Evolutionary conservation across 2,329 filamentous ascomycete genomes (phyloP).

Genomic region (Sclerotinia spermophila): DNA sequence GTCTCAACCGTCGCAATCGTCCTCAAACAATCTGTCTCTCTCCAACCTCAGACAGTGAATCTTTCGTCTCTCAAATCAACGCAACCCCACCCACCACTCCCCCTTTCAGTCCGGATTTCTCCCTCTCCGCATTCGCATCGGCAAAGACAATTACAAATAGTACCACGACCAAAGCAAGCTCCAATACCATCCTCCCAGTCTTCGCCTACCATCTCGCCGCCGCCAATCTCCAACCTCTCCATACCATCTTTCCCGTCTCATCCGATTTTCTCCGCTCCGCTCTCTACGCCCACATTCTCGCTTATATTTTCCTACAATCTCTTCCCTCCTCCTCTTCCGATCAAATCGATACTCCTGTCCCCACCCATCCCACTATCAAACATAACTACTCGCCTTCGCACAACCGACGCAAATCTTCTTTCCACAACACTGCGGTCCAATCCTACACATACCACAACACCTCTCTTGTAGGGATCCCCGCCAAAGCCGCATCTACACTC

Average conservation of each 20-base stretch:
- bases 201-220: background rate
- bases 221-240: conserved; percentile 27
- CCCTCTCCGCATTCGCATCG: background rate
- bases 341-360: background rate
- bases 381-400: conserved; percentile 15
- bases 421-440: background rate
- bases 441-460: conserved; percentile 3
- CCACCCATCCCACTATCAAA: background rate
- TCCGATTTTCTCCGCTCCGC: conserved; percentile 24
- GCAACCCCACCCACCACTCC: conserved; percentile 2
- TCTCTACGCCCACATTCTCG: conserved; percentile 34
- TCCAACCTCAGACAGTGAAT: background rate
- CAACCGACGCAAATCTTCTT: background rate
- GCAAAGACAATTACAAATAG: background rate
- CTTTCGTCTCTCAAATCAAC: background rate
- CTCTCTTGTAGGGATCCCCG: conserved; percentile 18
- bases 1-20: background rate
- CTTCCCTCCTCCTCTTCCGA: background rate
- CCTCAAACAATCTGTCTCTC: conserved; percentile 14
- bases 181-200: background rate
- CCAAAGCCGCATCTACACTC: conserved; percentile 23
- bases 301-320: conserved; percentile 27
- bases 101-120: background rate
- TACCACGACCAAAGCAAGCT: background rate
- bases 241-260: conserved; percentile 31